Percentiles rank a stretch among this genome's conserved stretches.
Conservation (phyloP, 2,329 filamentous ascomycete genomes). For the Penicillium janthinellum region DNA sequence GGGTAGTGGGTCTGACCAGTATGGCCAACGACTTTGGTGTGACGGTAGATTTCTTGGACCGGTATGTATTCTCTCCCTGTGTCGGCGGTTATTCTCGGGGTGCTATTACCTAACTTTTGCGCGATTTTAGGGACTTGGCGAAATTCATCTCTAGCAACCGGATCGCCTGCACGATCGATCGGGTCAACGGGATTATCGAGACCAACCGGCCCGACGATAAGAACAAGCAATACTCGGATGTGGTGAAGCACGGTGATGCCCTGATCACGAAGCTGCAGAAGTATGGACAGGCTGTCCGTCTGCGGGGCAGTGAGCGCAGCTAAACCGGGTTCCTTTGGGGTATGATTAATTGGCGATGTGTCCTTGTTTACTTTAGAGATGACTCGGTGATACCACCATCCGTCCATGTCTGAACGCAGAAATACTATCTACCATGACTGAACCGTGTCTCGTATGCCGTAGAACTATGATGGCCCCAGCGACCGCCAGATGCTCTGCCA, state of each 20-base stretch:
- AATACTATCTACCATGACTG: conserved; percentile 10
- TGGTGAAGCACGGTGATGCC: conserved; percentile 95
- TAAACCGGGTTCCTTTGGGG: conserved; percentile 40
- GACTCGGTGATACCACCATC: conserved; percentile 8
- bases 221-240: conserved; percentile 99
- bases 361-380: conserved; percentile 7
- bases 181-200: conserved; percentile 95
- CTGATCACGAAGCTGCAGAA: conserved; percentile 99
- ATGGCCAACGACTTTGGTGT: conserved; percentile 98
- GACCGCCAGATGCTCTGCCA: neutral
- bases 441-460: neutral
- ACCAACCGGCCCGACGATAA: conserved; percentile 98
- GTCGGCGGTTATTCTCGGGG: neutral
- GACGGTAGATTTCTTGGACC: conserved; percentile 92
- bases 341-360: neutral
- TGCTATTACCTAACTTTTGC: conserved; percentile 13
- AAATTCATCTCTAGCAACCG: conserved; percentile 95
- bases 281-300: conserved; percentile 92
- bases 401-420: conserved; percentile 9
- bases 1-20: conserved; percentile 91
- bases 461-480: neutral
- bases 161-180: conserved; percentile 95
- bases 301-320: conserved; percentile 91
- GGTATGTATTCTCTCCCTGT: conserved; percentile 57
- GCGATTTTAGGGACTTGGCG: conserved; percentile 73